Percentiles rank a stretch among this genome's conserved stretches.
These are phyloP conservation scores for Penicillium paradoxum DNA, from an alignment of 495 filamentous ascomycete species.

Conservation along the genomic window DNA sequence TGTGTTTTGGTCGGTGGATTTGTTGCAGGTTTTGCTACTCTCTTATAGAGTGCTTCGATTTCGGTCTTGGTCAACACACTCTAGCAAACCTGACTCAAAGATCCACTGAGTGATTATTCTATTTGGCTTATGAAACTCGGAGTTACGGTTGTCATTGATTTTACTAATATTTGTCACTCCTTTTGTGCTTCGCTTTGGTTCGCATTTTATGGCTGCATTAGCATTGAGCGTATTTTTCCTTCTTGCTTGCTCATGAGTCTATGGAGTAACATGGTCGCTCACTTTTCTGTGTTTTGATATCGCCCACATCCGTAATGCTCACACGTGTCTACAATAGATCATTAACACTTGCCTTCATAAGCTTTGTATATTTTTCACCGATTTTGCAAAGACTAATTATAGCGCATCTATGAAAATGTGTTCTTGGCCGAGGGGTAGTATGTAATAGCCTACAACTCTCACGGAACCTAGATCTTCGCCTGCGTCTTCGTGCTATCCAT, in stretches of 20 bases:
- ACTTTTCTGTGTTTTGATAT: neutral
- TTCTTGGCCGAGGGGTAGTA: neutral
- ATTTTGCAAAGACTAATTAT: too few relatives aligned
- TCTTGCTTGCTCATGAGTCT: conserved; percentile 3
- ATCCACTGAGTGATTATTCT: neutral
- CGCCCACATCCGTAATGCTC: neutral
- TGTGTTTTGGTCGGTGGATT: conserved; percentile 52
- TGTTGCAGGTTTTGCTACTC: conserved; percentile 57
- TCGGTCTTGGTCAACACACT: neutral
- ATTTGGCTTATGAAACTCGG: neutral
- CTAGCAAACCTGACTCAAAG: neutral
- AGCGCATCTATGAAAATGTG: too few relatives aligned
- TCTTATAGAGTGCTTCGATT: conserved; percentile 40
- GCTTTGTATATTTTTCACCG: too few relatives aligned
- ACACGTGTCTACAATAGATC: neutral
- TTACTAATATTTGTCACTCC: neutral
- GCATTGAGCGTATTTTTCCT: conserved; percentile 13
- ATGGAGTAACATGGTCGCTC: neutral
- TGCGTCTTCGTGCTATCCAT: conserved; percentile 56
- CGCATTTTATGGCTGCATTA: conserved; percentile 9
- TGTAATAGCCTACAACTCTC: neutral
- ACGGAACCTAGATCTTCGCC: conserved; percentile 22
- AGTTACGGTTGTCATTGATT: neutral
- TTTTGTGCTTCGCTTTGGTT: neutral
- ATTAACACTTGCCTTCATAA: too few relatives aligned